phyloP scores from a whole-genome alignment of 805 yeast genomes.

The Candida vaughaniae region DNA sequence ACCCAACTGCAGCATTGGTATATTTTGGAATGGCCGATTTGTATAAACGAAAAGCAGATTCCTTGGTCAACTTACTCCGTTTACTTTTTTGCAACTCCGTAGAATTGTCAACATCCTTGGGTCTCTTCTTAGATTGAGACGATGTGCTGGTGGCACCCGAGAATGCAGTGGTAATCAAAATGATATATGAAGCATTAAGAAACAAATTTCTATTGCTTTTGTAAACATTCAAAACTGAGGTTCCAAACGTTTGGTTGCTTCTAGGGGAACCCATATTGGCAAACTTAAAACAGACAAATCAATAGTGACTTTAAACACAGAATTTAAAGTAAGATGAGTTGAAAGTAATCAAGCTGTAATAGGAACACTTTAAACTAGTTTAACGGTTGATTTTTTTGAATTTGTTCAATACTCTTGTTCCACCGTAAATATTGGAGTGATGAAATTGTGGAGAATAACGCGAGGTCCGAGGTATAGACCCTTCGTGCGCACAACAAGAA shows the following conservation, averaged over 20 bases:
- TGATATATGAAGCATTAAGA: slow-evolving; percentile 41
- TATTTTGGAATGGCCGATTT: slow-evolving; percentile 35
- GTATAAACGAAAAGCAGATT: slow-evolving; percentile 28
- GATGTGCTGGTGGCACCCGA: slow-evolving; percentile 38
- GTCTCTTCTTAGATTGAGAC: slow-evolving; percentile 6
- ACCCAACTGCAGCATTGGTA: slow-evolving; percentile 27
- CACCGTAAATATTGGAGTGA: no score
- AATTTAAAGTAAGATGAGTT: neutral
- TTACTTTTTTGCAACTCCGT: slow-evolving; percentile 9
- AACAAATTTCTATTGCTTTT: slow-evolving; percentile 39
- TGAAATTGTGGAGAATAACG: slow-evolving; percentile 1
- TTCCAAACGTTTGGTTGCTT: slow-evolving; percentile 18
- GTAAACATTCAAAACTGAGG: slow-evolving; percentile 32
- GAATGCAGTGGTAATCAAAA: slow-evolving; percentile 42
- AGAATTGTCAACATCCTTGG: slow-evolving; percentile 7
- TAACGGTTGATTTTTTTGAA: no score
- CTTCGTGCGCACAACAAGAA: no score
- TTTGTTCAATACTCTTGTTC: no score
- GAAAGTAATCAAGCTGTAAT: neutral
- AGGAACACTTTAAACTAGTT: no score
- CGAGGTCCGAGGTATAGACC: slow-evolving; percentile 10
- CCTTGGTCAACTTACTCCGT: slow-evolving; percentile 27
- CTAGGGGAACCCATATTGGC: slow-evolving; percentile 3
- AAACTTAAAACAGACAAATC: no score
- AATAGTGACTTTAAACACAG: no score